Conservation (phyloP, 352 stramenopile species). For the Globisporangium yorkense region DNA sequence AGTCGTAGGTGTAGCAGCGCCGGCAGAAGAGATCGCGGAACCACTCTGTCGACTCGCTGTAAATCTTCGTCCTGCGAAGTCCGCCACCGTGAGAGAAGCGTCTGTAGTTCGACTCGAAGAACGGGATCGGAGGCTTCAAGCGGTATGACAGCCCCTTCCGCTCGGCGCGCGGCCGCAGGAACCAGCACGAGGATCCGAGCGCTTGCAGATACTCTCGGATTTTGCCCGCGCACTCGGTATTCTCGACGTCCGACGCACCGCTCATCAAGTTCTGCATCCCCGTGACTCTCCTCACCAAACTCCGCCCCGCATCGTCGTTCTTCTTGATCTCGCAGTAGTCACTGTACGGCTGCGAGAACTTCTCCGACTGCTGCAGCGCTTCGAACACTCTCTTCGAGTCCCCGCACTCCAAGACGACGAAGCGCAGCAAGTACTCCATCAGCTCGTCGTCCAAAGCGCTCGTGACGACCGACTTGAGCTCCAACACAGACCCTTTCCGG, state of each 20-base stretch:
- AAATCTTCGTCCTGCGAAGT: slow-evolving; percentile 30
- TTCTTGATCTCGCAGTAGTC: slow-evolving; percentile 51
- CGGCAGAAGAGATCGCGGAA: slow-evolving; percentile 88
- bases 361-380: slow-evolving; percentile 21
- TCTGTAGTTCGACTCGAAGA: slow-evolving; percentile 53
- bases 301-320: slow-evolving; percentile 17
- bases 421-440: slow-evolving; percentile 51
- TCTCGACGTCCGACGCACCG: neutral
- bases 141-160: slow-evolving; percentile 19
- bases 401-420: slow-evolving; percentile 43
- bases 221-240: neutral
- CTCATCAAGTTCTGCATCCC: slow-evolving; percentile 21
- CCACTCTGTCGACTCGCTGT: slow-evolving; percentile 62
- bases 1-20: slow-evolving; percentile 90
- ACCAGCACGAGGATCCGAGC: slow-evolving; percentile 22
- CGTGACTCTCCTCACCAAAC: slow-evolving; percentile 18
- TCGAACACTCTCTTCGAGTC: slow-evolving; percentile 38
- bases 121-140: slow-evolving; percentile 36
- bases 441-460: slow-evolving; percentile 50
- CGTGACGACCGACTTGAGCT: slow-evolving; percentile 28
- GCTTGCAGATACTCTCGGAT: slow-evolving; percentile 9
- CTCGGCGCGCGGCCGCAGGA: slow-evolving; percentile 19
- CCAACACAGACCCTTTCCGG: slow-evolving; percentile 9
- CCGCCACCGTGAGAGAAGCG: slow-evolving; percentile 23
- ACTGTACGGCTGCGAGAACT: slow-evolving; percentile 27